Conservation (phyloP, 2,329 filamentous ascomycete genomes). For the Fusarium sp. region DNA sequence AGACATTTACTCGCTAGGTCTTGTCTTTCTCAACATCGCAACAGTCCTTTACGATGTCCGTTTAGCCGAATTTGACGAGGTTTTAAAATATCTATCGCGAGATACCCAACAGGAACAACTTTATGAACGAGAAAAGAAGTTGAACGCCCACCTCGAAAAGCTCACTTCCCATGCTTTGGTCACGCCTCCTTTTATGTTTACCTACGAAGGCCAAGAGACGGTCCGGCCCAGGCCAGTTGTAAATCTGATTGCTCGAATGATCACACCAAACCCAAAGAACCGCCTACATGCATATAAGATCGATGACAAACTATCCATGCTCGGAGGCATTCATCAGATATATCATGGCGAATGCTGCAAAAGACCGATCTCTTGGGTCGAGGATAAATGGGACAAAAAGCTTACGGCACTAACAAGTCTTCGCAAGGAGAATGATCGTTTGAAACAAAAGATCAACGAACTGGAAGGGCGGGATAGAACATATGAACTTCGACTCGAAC, state of each 20-base stretch:
- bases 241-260: slow-evolving; percentile 53
- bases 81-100: slow-evolving; percentile 48
- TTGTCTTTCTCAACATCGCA: slow-evolving; percentile 59
- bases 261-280: slow-evolving; percentile 47
- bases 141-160: slow-evolving; percentile 51
- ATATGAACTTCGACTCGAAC: slow-evolving; percentile 54
- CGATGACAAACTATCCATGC: slow-evolving; percentile 56
- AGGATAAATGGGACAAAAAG: slow-evolving; percentile 54
- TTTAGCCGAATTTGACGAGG: slow-evolving; percentile 54
- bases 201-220: slow-evolving; percentile 53
- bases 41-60: slow-evolving; percentile 57
- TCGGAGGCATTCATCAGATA: slow-evolving; percentile 61
- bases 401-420: slow-evolving; percentile 47
- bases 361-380: slow-evolving; percentile 52
- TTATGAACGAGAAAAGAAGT: slow-evolving; percentile 49
- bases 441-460: slow-evolving; percentile 50
- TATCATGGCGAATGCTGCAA: slow-evolving; percentile 61
- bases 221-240: slow-evolving; percentile 57
- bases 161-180: slow-evolving; percentile 52
- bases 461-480: slow-evolving; percentile 56
- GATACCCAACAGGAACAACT: slow-evolving; percentile 50
- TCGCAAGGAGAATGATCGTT: slow-evolving; percentile 49
- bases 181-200: slow-evolving; percentile 53
- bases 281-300: slow-evolving; percentile 53
- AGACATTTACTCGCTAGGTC: slow-evolving; percentile 61